phyloP scores from a whole-genome alignment of 1,284 basidiomycete genomes.

The Cutaneotrichosporon spelunceum region DNA sequence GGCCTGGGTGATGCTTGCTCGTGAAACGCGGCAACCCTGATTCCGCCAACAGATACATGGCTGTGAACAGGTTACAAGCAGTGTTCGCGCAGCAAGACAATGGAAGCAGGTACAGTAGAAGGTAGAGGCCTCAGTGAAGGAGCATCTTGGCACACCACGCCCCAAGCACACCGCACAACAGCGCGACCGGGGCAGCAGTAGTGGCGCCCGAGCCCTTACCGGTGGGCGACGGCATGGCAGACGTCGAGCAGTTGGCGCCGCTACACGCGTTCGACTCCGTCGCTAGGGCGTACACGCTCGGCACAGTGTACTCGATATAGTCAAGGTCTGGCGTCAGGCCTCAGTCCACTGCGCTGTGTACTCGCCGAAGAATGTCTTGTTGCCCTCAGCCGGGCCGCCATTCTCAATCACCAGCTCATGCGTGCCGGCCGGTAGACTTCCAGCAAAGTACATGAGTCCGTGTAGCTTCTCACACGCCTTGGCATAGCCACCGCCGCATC shows the following conservation, averaged over 20 bases:
- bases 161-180: not conserved
- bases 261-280: slow-evolving; percentile 18
- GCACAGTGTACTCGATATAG: slow-evolving; percentile 45
- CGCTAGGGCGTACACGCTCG: slow-evolving; percentile 23
- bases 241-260: slow-evolving; percentile 20
- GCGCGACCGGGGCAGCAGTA: not conserved
- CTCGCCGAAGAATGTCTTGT: slow-evolving; percentile 50
- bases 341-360: not conserved
- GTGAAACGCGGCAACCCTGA: too few species aligned
- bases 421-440: slow-evolving; percentile 33
- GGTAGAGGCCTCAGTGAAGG: not conserved
- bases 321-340: slow-evolving; percentile 46
- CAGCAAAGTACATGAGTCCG: slow-evolving; percentile 42
- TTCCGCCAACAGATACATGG: not conserved
- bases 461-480: slow-evolving; percentile 52
- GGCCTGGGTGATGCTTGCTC: too few species aligned
- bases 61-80: not conserved
- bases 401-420: slow-evolving; percentile 46
- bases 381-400: slow-evolving; percentile 30
- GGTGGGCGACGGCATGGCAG: not conserved
- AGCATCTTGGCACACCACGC: slow-evolving; percentile 11
- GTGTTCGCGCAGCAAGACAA: not conserved
- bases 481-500: slow-evolving; percentile 43
- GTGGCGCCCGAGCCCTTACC: not conserved
- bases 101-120: not conserved